Base-by-base conservation (phyloP, 2,329 filamentous ascomycete species). In the Colletotrichum filicis region DNA sequence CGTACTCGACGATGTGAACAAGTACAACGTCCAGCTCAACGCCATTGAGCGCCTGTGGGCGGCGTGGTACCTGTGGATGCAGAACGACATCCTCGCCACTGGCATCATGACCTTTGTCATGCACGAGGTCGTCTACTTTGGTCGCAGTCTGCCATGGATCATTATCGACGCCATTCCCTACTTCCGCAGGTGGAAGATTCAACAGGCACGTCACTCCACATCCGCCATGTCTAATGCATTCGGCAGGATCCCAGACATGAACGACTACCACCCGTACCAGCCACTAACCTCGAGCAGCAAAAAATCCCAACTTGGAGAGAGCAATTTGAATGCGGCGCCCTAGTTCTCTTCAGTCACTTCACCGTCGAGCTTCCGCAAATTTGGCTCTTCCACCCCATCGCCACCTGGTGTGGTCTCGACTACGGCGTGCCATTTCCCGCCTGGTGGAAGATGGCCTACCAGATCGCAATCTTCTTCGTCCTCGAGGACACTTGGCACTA, bases 401-500 rank as follows among this genome's bases (percentile, higher is more conserved):
- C 96, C 69, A 94, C 95, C 81, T 97, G 91, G 85, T 95, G 95
- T 82, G 97, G 97, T 79, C 93, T 99, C 84, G 89, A 92, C 72
- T 98, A 94, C 76, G 91, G 91, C 74, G 94, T 98, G 62, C 97
- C 96, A 9, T 99, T 99, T 87, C 97, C 97, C 35, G 87, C 93
- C 16, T 79, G 92, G 77, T 93, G 89, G 85, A 98, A 92, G 79
- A 98, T 98, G 89, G 93, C 92, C 76, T 91, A 94, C 81, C 97
- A 99, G 80, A 96, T 99, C 78, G 90, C 92, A 74, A 88, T 98
- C 81, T 97, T 98, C 89, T 99, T 99, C 86, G 90, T 98, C 70
- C 85, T 98, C 79, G 97, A 99, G 84, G 97, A 99, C 84, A 88
- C 96, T 76, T 99, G 97, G 97, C 97, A 99, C 85, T 99, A 99